Base-by-base conservation (phyloP, 805 yeast genomes). In the Starmerella davenportii region DNA sequence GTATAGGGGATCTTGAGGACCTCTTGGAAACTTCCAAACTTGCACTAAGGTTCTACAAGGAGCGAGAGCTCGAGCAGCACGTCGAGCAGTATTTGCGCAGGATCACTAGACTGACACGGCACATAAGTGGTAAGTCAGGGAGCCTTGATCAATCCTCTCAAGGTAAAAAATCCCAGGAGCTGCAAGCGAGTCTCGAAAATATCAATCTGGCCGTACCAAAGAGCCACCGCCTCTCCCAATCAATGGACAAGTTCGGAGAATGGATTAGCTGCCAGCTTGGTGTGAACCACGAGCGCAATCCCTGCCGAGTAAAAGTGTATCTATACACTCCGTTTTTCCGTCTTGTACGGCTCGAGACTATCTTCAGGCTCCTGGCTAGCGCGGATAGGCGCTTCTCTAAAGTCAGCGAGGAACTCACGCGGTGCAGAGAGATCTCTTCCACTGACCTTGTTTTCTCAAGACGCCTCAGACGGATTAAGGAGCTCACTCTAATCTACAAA, bases 321-420 rank as follows among this genome's bases (percentile, higher is more conserved):
- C 15, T 44, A 1, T 41, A 38, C 21, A 29, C 37, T 2, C 49
- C 49, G 1, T 30, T 45, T 16, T 13, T 35, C 4, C 34, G 41
- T 8, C 29, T 42, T 2, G 42, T 40, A 3, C 35, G 43, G 15
- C 37, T 32, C 19, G 50, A 45, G 24, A 25, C 46, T 13, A 28
- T 41, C 8, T 46, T 46, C 28, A 36, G 42, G 3, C 32, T 44
- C n/a, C 16, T 42, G 3, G 14, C 36, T 17, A 18, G 27, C 5
- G 11, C 34, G 8, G 32, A 40, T 27, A 16, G 17, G 20, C 17
- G 34, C 2, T 46, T 33, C 19, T 27, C 24, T 8, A 28, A 38
- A 4, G 15, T 39, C 3, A 23, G 23, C 24, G 8, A 31, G 4
- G 23, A 37, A 1, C 29, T 42, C n/a, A 28, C 40, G 9, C 13